phyloP scores from a whole-genome alignment of 2,329 filamentous ascomycete species.

The Talaromyces piceae region DNA sequence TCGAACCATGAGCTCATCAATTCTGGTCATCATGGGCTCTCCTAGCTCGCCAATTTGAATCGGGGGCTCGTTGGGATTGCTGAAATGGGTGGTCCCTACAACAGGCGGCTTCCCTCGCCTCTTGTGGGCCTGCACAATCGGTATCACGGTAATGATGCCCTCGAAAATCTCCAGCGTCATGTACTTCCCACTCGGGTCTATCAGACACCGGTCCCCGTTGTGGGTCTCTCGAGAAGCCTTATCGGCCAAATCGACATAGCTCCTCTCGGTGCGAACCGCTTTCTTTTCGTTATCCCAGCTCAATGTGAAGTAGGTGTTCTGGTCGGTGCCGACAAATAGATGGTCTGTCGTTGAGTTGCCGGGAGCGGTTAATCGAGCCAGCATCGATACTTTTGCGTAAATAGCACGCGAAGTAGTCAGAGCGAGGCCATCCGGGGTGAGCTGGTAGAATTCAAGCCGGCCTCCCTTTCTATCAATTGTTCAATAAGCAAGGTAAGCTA shows the following conservation, averaged over 20 bases:
- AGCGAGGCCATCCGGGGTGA: constrained; percentile 52
- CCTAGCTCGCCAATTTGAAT: constrained; percentile 50
- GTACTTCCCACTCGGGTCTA: constrained; percentile 69
- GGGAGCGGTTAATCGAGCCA: constrained; percentile 52
- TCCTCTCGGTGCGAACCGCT: constrained; percentile 50
- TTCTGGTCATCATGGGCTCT: constrained; percentile 53
- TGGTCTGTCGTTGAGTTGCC: constrained; percentile 69
- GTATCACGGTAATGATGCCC: constrained; percentile 58
- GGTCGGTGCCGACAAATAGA: constrained; percentile 86
- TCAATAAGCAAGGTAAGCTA: not conserved
- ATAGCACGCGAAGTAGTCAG: constrained; percentile 64
- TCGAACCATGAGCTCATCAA: constrained; percentile 60
- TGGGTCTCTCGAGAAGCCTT: constrained; percentile 64
- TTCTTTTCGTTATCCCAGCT: constrained; percentile 62
- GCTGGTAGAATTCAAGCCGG: constrained; percentile 73
- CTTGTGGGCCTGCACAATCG: constrained; percentile 50
- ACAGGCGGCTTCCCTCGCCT: constrained; percentile 28
- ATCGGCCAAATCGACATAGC: constrained; percentile 54
- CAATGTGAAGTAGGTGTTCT: constrained; percentile 83
- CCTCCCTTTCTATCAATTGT: constrained; percentile 65
- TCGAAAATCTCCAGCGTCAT: constrained; percentile 63
- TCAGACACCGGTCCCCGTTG: constrained; percentile 71
- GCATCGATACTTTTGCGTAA: constrained; percentile 79
- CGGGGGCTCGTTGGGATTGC: constrained; percentile 5
- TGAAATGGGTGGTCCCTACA: constrained; percentile 15